Evolutionary conservation across 2,329 filamentous ascomycete species (phyloP), one percentile per base, ranked within the genome.

Genomic region (Fusarium sp.): DNA sequence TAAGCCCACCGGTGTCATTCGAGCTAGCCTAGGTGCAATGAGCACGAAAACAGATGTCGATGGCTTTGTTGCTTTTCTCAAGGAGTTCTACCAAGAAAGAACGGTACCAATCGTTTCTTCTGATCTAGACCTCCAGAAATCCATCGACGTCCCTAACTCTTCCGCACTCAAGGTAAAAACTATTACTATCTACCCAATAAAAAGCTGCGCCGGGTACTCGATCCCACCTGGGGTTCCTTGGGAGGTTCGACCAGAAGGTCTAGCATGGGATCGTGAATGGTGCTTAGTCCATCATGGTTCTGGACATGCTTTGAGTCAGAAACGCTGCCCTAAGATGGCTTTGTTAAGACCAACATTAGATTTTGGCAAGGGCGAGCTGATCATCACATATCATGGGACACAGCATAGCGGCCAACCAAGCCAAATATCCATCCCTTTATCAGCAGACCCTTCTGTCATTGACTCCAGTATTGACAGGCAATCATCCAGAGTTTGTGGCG

Each of bases 201-300:
- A 99, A 82, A 97, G 95, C 80, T 98, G 96, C 77, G 93, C 91
- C 21, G 93, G 93, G 2, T 97, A 93, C 80, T 85, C 85, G 40
- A 86, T 98, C 35, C 92, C 94, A 3, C 70, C 83, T 2, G 87
- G 85, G 5, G 84, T 83, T 12, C 79, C 86, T 19, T 99, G 96
- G 96, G 90, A 93, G 76, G 87, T 98, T 25, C 90, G 89, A 62
- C 86, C 88, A 12, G 95, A 98, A 83, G 96, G 96, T 0, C 86
- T 99, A 5, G 93, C 91, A 13, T 98, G 96, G 95, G 96, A 99
- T 81, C 89, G 96, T 69, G 96, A 98, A 84, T 99, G 96, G 96
- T 98, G 96, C 82, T 85, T 99, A 25, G 87, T 99, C 19, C 95
- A 98, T 80, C 89, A 91, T 78, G 95, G 94, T 47, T 97, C 95